phyloP scores from a whole-genome alignment of 495 filamentous ascomycete genomes.

The Daldinia childiae region DNA sequence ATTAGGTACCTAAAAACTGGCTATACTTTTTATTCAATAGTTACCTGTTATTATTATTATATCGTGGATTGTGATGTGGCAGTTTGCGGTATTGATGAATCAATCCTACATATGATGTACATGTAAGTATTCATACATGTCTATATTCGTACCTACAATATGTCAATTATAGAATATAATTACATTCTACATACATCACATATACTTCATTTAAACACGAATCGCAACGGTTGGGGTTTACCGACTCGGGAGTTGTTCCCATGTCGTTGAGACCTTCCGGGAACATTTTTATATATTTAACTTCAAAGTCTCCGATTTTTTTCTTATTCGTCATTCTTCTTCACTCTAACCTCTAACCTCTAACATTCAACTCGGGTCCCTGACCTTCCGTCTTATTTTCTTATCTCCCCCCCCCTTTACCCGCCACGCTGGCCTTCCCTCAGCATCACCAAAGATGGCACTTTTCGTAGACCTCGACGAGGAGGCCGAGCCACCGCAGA shows the following conservation, averaged over 20 bases:
- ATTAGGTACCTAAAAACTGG: too few species aligned
- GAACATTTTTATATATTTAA: neutral
- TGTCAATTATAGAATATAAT: neutral
- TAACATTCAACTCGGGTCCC: neutral
- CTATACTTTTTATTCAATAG: too few species aligned
- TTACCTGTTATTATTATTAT: too few species aligned
- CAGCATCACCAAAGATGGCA: slow-evolving; percentile 59
- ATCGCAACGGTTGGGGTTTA: slow-evolving; percentile 32
- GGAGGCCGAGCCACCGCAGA: slow-evolving; percentile 59
- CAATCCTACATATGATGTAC: neutral
- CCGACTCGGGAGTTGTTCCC: slow-evolving; percentile 24
- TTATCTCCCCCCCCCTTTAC: neutral
- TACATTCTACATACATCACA: slow-evolving; percentile 1
- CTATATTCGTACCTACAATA: neutral
- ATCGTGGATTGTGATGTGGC: slow-evolving; percentile 16
- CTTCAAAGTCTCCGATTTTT: slow-evolving; percentile 17
- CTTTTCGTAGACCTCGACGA: slow-evolving; percentile 72
- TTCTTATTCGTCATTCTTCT: slow-evolving; percentile 18
- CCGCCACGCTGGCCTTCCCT: slow-evolving; percentile 12
- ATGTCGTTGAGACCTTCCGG: neutral
- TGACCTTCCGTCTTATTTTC: neutral
- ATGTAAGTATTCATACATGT: neutral
- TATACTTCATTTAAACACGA: slow-evolving; percentile 9
- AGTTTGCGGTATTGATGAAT: slow-evolving; percentile 9
- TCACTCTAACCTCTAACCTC: neutral